Percentiles rank a stretch among this genome's conserved stretches.
These are phyloP conservation scores for Calvatia gigantea DNA, from an alignment of 768 basidiomycete species.

Conservation along the genomic window DNA sequence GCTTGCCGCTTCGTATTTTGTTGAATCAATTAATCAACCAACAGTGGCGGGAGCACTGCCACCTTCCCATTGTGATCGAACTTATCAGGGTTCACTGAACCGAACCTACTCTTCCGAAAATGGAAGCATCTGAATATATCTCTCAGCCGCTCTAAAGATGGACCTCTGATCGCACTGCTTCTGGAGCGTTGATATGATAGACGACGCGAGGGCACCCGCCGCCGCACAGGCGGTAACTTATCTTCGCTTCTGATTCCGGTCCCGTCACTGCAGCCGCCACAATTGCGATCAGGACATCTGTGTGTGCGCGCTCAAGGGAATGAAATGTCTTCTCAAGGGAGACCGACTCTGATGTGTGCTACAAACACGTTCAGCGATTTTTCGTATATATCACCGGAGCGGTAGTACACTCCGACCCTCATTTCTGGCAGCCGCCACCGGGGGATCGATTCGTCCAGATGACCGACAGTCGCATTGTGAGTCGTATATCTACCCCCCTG, in stretches of 20 bases:
- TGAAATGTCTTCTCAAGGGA: neutral
- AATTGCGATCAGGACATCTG: neutral
- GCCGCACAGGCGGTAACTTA: neutral
- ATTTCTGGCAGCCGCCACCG: neutral
- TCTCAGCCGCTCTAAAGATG: too few relatives aligned
- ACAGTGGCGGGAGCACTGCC: neutral
- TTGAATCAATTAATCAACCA: too few relatives aligned
- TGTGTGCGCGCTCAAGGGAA: neutral
- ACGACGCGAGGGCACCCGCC: neutral
- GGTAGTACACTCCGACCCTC: neutral
- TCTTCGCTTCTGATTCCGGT: neutral
- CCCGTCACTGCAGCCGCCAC: neutral
- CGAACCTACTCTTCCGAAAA: neutral
- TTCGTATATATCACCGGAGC: conserved; percentile 3
- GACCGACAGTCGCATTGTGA: neutral
- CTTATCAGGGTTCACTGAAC: neutral
- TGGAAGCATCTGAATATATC: too few relatives aligned
- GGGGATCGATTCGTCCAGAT: too few relatives aligned
- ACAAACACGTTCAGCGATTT: neutral
- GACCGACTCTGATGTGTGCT: neutral
- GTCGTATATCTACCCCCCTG: neutral
- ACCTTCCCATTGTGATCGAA: neutral
- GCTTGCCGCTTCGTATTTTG: too few relatives aligned
- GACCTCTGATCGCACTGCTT: neutral
- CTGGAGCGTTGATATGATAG: neutral